These are phyloP conservation scores for Neurospora tetrasperma DNA, from an alignment of 495 filamentous ascomycete genomes.

Conservation along the genomic window DNA sequence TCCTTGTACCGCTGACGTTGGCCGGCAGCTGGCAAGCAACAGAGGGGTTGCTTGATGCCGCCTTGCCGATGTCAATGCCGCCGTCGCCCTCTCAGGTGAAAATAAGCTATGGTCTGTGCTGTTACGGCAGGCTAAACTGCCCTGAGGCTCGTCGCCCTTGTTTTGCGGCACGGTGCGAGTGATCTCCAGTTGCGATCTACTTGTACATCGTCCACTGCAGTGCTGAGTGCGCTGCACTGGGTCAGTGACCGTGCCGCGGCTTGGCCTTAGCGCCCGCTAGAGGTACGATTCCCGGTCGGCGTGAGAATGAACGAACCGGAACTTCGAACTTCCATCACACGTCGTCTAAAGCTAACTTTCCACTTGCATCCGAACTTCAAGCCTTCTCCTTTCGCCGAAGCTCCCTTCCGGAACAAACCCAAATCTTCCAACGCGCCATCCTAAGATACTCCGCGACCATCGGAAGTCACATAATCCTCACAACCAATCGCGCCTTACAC, in stretches of 20 bases:
- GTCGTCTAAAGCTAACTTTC: neutral
- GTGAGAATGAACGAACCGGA: neutral
- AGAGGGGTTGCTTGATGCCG: neutral
- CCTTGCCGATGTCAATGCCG: neutral
- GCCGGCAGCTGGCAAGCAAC: neutral
- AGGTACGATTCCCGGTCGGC: neutral
- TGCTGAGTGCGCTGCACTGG: neutral
- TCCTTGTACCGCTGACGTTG: neutral
- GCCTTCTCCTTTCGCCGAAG: neutral
- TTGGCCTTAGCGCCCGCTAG: neutral
- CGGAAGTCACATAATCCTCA: neutral
- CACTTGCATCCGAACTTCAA: neutral
- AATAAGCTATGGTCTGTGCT: slow-evolving; percentile 26
- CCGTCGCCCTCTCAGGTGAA: neutral
- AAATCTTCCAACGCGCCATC: neutral
- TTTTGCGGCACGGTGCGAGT: neutral
- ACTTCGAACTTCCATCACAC: neutral
- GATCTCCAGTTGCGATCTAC: neutral
- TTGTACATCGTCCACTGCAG: neutral
- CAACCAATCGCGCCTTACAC: neutral
- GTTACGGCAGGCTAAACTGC: neutral
- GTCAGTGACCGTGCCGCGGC: neutral
- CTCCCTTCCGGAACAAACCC: neutral
- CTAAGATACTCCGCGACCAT: neutral
- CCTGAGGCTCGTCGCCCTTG: neutral